Evolutionary conservation across 108 stramenopile genomes (phyloP), one percentile per base, ranked within the genome.

Genomic region (Parietichytrium sp.): DNA sequence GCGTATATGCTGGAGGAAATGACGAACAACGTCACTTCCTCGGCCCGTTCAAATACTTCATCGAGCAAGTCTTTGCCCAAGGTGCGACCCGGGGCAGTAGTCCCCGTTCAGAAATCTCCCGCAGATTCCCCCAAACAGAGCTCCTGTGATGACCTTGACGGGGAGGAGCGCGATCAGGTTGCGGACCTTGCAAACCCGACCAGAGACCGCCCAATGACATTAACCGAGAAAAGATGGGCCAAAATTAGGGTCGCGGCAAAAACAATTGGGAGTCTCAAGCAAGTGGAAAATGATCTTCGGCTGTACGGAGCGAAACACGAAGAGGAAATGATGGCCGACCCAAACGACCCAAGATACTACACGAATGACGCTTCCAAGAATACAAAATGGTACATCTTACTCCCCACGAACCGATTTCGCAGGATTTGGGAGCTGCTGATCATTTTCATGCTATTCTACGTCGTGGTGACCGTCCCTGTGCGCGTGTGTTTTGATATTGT

Each of bases 401-500:
- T 45, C 38, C 61, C 61, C 20, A 16, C 23, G 6, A 72, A 72
- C 2, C 6, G 61, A 0, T 27, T 72, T 6, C 61, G 61, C 1
- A 16, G 61, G 6, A 6, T 72, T 7, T 72, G 61, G 61, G 61
- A 72, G 61, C 38, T 25, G 1, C 33, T 72, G 20, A 23, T 72
- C 38, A 45, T 72, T 10, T 33, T 42, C 10, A 72, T 72, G 61
- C 61, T 72, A 6, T 20, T 72, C 0, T 72, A 72, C 33, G 61
- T 72, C 3, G 61, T 72, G 13, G 29, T 72, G 1, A 27, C 61
- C 42, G 61, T 72, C 18, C 61, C 61, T 7, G 61, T 72, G 42
- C 33, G 61, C 38, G 61, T 72, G 8, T 72, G 61, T 2, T 72
- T 72, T 25, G 61, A 72, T 27, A 72, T 72, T 27, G 61, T 45